These are phyloP conservation scores for Dendrocalamus sinicus DNA, from an alignment of 176 grass and related monocot species.

Conservation along the genomic window DNA sequence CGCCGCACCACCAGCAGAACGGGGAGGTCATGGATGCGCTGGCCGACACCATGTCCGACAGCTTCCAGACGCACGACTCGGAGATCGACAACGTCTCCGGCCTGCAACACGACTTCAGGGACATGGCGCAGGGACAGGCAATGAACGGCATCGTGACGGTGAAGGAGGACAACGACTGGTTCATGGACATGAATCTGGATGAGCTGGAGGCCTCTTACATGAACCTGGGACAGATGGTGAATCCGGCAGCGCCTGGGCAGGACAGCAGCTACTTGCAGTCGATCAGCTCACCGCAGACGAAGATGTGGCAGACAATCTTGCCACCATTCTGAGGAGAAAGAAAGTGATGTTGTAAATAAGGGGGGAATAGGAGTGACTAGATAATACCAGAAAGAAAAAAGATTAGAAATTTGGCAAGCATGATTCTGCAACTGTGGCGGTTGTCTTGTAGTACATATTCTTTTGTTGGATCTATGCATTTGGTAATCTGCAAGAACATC, in stretches of 20 bases:
- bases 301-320: constrained; percentile 57
- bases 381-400: constrained; percentile 23
- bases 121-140: constrained; percentile 36
- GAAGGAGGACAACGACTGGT: constrained; percentile 73
- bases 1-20: constrained; percentile 18
- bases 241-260: constrained; percentile 36
- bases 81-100: constrained; percentile 58
- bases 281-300: constrained; percentile 55
- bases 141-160: constrained; percentile 32
- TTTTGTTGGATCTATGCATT: constrained; percentile 50
- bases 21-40: constrained; percentile 45
- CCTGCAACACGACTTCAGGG: constrained; percentile 35
- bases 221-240: constrained; percentile 43
- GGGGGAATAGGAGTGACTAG: constrained; percentile 20
- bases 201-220: constrained; percentile 57
- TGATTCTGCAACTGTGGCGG: constrained; percentile 40
- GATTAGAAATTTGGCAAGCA: constrained; percentile 9
- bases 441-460: constrained; percentile 43
- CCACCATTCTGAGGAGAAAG: constrained; percentile 60
- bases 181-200: constrained; percentile 52
- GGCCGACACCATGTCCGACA: constrained; percentile 57
- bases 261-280: constrained; percentile 47
- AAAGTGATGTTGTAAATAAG: constrained; percentile 49
- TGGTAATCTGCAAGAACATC: constrained; percentile 10
- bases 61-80: constrained; percentile 65